These are phyloP conservation scores for Dactylellina parvicollis DNA, from an alignment of 2,329 filamentous ascomycete genomes.

Conservation along the genomic window DNA sequence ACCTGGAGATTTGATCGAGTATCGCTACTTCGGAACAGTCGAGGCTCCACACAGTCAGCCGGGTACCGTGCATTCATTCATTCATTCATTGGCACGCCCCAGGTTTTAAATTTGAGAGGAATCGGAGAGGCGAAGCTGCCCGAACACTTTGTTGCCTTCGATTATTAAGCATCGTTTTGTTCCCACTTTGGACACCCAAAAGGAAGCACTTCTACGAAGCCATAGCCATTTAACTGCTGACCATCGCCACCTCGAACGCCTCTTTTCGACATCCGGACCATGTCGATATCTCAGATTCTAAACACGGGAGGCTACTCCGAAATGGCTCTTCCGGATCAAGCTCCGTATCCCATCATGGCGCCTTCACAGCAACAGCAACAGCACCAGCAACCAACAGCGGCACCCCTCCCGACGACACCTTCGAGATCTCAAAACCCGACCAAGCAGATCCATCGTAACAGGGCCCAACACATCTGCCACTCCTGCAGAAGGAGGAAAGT, in stretches of 20 bases:
- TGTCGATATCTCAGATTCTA: conserved; percentile 52
- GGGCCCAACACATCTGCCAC: conserved; percentile 58
- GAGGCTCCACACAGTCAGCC: conserved; percentile 10
- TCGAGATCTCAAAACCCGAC: conserved; percentile 28
- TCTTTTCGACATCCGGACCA: neutral
- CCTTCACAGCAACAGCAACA: conserved; percentile 8
- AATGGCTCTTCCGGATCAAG: conserved; percentile 38
- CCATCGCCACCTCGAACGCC: neutral
- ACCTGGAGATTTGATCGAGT: conserved; percentile 14
- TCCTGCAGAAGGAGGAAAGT: conserved; percentile 58
- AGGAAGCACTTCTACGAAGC: neutral
- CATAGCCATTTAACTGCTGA: neutral
- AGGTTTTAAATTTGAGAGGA: neutral
- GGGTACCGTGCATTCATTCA: neutral
- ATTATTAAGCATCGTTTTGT: conserved; percentile 11
- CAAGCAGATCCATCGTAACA: conserved; percentile 58
- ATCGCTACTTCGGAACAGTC: conserved; percentile 35
- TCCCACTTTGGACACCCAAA: conserved; percentile 11
- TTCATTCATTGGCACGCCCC: conserved; percentile 13
- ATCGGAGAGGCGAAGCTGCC: neutral
- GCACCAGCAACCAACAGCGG: neutral
- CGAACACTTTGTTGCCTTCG: neutral
- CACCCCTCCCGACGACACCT: conserved; percentile 17
- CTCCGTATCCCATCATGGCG: conserved; percentile 23
- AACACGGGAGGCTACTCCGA: conserved; percentile 41